Evolutionary conservation across 805 yeast genomes (phyloP).

Genomic region (Teunomyces atbi): DNA sequence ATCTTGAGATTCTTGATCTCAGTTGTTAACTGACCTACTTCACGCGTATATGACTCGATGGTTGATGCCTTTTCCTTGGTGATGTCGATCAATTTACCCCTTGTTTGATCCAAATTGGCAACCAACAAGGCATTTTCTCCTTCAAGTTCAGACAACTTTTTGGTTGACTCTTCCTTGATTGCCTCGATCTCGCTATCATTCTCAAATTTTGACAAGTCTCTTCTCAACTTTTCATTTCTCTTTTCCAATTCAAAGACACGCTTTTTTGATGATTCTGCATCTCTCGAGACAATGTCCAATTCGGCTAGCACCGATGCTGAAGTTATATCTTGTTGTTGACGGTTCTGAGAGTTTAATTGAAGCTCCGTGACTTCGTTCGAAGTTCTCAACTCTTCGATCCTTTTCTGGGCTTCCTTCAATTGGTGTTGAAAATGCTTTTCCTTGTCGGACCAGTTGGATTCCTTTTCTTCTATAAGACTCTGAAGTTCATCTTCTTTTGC

Average conservation of each 20-base stretch:
- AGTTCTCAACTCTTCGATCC: constrained; percentile 63
- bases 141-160: constrained; percentile 55
- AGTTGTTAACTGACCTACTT: constrained; percentile 43
- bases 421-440: constrained; percentile 53
- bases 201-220: constrained; percentile 57
- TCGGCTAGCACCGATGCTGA: constrained; percentile 46
- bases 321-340: constrained; percentile 27
- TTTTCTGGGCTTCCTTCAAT: constrained; percentile 49
- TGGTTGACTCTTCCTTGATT: constrained; percentile 40
- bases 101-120: constrained; percentile 55
- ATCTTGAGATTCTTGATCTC: constrained; percentile 53
- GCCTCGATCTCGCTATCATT: constrained; percentile 44
- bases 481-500: constrained; percentile 75
- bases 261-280: constrained; percentile 67
- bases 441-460: constrained; percentile 62
- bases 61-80: constrained; percentile 29
- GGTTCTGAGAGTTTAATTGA: constrained; percentile 49
- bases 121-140: constrained; percentile 65
- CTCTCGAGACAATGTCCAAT: constrained; percentile 67
- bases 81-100: constrained; percentile 25
- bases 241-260: constrained; percentile 70
- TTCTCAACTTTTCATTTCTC: constrained; percentile 71
- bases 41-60: constrained; percentile 42
- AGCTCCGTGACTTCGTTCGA: constrained; percentile 63
- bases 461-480: constrained; percentile 70